A percentile compares a stretch with the other conserved stretches of the same genome.
These are phyloP conservation scores for Metschnikowia santaceciliae DNA, from an alignment of 805 yeast genomes.

Conservation along the genomic window DNA sequence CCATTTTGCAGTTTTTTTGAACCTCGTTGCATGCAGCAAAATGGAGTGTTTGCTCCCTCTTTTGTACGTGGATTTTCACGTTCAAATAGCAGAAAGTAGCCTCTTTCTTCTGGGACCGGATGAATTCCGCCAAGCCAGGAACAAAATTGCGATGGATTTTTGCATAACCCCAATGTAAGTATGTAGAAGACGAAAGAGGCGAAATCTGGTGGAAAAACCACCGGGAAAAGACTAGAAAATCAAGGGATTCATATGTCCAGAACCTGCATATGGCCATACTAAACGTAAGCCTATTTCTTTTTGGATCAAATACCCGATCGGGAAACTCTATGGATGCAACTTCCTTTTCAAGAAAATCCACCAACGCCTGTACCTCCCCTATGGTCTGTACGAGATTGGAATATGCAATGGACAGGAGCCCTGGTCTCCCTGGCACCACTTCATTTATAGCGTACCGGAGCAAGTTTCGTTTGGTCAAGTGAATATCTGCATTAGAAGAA, in stretches of 20 bases:
- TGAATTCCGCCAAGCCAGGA: slow-evolving; percentile 15
- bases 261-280: not conserved
- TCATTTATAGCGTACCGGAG: slow-evolving; percentile 37
- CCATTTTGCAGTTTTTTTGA: not conserved
- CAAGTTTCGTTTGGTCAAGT: slow-evolving; percentile 55
- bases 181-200: slow-evolving; percentile 30
- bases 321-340: not conserved
- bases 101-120: not conserved
- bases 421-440: slow-evolving; percentile 21
- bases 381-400: slow-evolving; percentile 12
- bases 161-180: slow-evolving; percentile 40
- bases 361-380: slow-evolving; percentile 4
- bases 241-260: not conserved
- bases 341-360: slow-evolving; percentile 4
- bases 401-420: slow-evolving; percentile 5
- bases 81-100: not conserved
- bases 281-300: not conserved
- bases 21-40: not conserved
- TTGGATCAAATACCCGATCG: not conserved
- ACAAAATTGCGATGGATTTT: slow-evolving; percentile 31
- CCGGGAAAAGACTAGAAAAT: slow-evolving; percentile 23
- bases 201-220: slow-evolving; percentile 25
- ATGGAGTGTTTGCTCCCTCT: not conserved
- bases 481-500: slow-evolving; percentile 51
- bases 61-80: not conserved